phyloP scores from a whole-genome alignment of 139 green algal genomes.

The Ettlia oleoabundans region DNA sequence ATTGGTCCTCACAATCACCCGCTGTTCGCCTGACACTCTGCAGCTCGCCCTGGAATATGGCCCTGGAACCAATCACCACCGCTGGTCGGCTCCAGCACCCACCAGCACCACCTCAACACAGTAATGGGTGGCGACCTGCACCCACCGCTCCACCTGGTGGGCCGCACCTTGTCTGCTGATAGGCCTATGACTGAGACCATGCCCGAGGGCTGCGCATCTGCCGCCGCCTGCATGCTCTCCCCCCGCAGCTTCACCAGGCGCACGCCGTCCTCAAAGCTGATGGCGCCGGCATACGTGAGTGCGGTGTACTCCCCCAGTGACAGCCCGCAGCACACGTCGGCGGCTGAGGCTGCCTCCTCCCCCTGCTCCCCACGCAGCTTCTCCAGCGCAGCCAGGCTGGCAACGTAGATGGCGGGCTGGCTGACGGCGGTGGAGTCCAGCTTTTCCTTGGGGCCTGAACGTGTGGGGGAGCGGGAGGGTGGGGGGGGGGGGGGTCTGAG shows the following conservation, averaged over 20 bases:
- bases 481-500: neutral
- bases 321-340: constrained; percentile 89
- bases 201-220: constrained; percentile 82
- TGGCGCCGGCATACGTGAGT: constrained; percentile 86
- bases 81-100: no score
- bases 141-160: neutral
- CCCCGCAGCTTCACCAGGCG: constrained; percentile 95
- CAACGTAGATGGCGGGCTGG: constrained; percentile 99
- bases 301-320: constrained; percentile 98
- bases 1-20: no score
- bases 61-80: no score
- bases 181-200: constrained; percentile 99
- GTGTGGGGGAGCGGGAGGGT: neutral
- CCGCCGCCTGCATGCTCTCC: constrained; percentile 97
- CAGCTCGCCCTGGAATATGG: no score
- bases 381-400: constrained; percentile 94
- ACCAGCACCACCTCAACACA: no score
- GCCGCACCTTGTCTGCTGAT: constrained; percentile 82
- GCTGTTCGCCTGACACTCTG: no score
- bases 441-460: constrained; percentile 93
- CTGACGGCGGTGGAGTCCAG: constrained; percentile 93
- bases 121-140: no score
- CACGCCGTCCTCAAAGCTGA: constrained; percentile 95
- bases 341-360: constrained; percentile 72
- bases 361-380: constrained; percentile 76